Base-by-base conservation (phyloP, 164 flowering plant species). In the Pachysandra terminalis region DNA sequence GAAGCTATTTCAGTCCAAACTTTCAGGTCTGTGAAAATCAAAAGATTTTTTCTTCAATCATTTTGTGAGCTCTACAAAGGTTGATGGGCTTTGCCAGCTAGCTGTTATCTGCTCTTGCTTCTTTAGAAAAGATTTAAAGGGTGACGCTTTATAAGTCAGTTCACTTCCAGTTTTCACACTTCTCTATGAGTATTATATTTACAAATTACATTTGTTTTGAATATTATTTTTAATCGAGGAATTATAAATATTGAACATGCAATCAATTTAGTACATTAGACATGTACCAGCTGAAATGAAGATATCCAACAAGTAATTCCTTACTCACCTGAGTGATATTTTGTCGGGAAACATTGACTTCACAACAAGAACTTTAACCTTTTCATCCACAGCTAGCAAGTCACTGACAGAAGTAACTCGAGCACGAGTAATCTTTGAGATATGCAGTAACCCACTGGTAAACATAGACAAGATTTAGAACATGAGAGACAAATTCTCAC, bases 401-500 rank as follows among this genome's bases (percentile, higher is more conserved):
- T 92, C 94, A 63, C 72, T 70, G 35, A 92, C 84, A 45, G 98
- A 85, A 59, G 75, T 64, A 68, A 87, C 53, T 69, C 85, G 78
- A 41, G 61, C 73, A 24, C 75, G 85, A 55, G 79, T 82, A 59
- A 95, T 87, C 65, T 87, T 95, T 72, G 97, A 87, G 49, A 89
- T 82, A 78, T 95, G 97, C 74, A 95, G 82, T 85, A 95, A 77
- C n/a, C 98, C 98, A 80, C 98, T 95, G 86, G 68, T 72, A 81
- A 64, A 58, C 15, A 75, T 27, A 23, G 26, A 72, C 3, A 68
- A 37, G 25, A 28, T 25, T 56, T 27, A 63, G 56, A n/a, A 71
- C 27, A 51, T n/a, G 22, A 64, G 52, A 40, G 21, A 25, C 37
- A 49, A 41, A 21, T 28, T 9, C 40, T 27, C 21, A 55, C 6